These are phyloP conservation scores for Spergularia bocconei DNA, from an alignment of 148 eudicot species.

Conservation along the genomic window DNA sequence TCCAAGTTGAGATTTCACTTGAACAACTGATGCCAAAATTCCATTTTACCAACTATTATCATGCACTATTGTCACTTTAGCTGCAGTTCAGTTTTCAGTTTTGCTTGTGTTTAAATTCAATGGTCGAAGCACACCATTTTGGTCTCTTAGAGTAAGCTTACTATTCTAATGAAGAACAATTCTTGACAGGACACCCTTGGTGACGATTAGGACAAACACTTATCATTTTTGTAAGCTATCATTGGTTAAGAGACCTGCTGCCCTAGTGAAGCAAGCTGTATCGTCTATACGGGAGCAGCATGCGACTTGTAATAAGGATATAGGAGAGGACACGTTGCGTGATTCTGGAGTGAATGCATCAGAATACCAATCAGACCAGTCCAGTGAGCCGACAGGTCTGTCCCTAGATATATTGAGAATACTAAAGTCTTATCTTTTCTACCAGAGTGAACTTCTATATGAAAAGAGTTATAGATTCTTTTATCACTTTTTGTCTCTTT, in stretches of 20 bases:
- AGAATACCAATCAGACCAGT: slow-evolving; percentile 16
- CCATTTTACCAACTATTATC: no score
- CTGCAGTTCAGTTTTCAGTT: neutral
- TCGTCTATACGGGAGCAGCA: slow-evolving; percentile 22
- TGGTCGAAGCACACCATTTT: neutral
- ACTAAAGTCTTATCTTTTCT: no score
- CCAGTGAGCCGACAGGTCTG: slow-evolving; percentile 29
- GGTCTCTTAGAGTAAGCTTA: slow-evolving; percentile 2
- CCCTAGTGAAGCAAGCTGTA: slow-evolving; percentile 29
- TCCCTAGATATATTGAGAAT: neutral
- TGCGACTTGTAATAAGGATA: slow-evolving; percentile 21
- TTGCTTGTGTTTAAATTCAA: neutral
- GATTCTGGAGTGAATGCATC: slow-evolving; percentile 15
- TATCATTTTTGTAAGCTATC: slow-evolving; percentile 88
- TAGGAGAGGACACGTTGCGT: slow-evolving; percentile 10
- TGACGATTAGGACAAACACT: slow-evolving; percentile 55
- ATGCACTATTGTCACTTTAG: no score
- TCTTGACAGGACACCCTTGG: slow-evolving; percentile 51
- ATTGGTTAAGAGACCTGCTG: slow-evolving; percentile 45
- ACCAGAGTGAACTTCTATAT: neutral
- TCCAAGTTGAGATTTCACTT: neutral
- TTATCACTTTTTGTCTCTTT: neutral
- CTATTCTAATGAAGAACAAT: neutral
- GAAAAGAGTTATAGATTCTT: neutral
- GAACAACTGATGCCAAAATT: neutral